Percentiles rank a stretch among this genome's conserved stretches.
These are phyloP conservation scores for Massariosphaeria phaeospora DNA, from an alignment of 495 filamentous ascomycete genomes.

Conservation along the genomic window DNA sequence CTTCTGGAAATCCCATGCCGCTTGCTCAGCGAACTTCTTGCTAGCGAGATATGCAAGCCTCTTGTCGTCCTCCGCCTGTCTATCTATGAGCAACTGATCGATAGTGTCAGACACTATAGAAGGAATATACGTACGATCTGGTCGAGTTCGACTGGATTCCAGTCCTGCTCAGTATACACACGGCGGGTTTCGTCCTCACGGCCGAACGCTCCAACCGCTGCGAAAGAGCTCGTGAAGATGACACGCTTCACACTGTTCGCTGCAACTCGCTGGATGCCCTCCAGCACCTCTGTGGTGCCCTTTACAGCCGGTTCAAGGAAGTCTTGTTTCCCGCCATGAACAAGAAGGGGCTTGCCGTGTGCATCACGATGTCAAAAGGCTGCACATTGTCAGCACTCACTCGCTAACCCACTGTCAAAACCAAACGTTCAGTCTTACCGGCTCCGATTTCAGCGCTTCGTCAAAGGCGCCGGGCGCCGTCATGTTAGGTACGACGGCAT, in stretches of 20 bases:
- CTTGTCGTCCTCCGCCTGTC: not conserved
- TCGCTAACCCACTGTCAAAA: too few species aligned
- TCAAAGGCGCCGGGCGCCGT: too few species aligned
- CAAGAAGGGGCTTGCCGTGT: slow-evolving; percentile 4
- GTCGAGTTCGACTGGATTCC: slow-evolving; percentile 8
- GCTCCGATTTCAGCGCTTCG: too few species aligned
- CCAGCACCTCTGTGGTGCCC: slow-evolving; percentile 2
- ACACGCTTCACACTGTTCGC: not conserved
- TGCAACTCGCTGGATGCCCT: not conserved
- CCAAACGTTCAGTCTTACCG: too few species aligned
- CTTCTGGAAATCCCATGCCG: slow-evolving; percentile 6
- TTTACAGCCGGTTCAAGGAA: slow-evolving; percentile 3
- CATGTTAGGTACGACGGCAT: too few species aligned
- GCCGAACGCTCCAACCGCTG: slow-evolving; percentile 1
- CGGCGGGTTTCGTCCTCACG: not conserved
- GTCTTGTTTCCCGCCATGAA: not conserved
- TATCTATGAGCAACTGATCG: too few species aligned
- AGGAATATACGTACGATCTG: not conserved
- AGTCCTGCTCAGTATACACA: slow-evolving; percentile 6
- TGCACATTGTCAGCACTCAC: too few species aligned
- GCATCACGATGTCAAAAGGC: slow-evolving; percentile 8
- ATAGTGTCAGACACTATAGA: too few species aligned
- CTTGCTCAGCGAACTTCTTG: slow-evolving; percentile 13
- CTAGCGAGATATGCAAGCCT: not conserved
- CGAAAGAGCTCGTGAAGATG: not conserved